Conservation (phyloP, 2,329 filamentous ascomycete genomes). For the Leptographium wingfieldii region DNA sequence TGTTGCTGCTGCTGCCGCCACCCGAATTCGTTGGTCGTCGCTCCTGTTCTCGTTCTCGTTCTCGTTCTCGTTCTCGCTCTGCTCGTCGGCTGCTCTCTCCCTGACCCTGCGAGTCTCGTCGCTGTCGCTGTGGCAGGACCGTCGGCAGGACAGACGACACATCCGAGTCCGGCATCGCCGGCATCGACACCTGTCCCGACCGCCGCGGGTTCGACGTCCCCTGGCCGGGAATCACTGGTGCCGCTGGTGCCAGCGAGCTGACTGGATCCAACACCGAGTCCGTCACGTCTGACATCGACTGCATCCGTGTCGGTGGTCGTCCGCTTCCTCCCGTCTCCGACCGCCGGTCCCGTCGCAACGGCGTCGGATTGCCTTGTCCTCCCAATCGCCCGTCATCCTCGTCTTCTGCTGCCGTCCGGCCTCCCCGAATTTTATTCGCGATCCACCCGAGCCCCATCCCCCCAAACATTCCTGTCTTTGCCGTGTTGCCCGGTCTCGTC, state of each 20-base stretch:
- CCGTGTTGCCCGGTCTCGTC: constrained; percentile 23
- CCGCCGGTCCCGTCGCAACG: constrained; percentile 26
- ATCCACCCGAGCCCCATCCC: constrained; percentile 58
- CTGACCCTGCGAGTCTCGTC: constrained; percentile 11
- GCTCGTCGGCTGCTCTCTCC: not conserved
- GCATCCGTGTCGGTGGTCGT: constrained; percentile 11
- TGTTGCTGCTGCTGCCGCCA: constrained; percentile 16
- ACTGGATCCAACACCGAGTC: constrained; percentile 27
- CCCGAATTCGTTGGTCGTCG: constrained; percentile 10
- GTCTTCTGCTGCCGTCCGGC: constrained; percentile 26
- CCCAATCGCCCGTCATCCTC: constrained; percentile 44
- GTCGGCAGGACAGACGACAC: constrained; percentile 31
- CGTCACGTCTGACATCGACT: constrained; percentile 15
- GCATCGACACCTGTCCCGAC: constrained; percentile 30
- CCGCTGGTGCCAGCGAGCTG: constrained; percentile 12
- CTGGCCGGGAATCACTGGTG: not conserved
- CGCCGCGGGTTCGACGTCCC: not conserved
- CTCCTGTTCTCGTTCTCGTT: constrained; percentile 17
- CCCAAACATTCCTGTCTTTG: constrained; percentile 46
- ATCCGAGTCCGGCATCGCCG: constrained; percentile 38
- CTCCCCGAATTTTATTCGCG: constrained; percentile 51
- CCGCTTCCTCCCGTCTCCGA: constrained; percentile 8
- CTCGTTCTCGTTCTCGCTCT: constrained; percentile 15
- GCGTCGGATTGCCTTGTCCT: constrained; percentile 40
- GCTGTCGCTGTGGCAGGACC: constrained; percentile 26